Conservation (phyloP, 352 stramenopile genomes). For the Globisporangium mamillatum region DNA sequence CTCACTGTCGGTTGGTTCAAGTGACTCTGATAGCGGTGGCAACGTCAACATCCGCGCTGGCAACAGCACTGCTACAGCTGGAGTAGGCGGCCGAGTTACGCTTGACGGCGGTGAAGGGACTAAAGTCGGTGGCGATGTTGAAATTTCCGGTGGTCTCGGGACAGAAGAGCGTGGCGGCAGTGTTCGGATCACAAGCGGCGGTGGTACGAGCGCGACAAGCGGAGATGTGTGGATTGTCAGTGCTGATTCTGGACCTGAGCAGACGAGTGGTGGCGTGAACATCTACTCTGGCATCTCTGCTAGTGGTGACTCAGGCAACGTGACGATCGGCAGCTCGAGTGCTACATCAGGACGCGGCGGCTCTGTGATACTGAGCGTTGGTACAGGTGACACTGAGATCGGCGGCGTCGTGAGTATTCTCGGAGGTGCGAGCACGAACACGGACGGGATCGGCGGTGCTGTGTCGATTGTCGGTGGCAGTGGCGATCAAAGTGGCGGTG, state of each 20-base stretch:
- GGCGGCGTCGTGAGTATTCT: constrained; percentile 20
- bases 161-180: constrained; percentile 23
- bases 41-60: constrained; percentile 25
- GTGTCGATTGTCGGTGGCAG: constrained; percentile 24
- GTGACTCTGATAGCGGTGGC: constrained; percentile 14
- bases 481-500: constrained; percentile 14
- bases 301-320: constrained; percentile 19
- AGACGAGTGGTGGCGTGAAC: constrained; percentile 22
- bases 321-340: constrained; percentile 20
- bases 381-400: constrained; percentile 17
- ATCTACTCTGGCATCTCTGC: constrained; percentile 23
- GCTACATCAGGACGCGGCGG: constrained; percentile 21
- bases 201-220: constrained; percentile 14
- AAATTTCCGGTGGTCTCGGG: constrained; percentile 23
- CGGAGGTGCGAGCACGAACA: constrained; percentile 16
- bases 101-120: constrained; percentile 22
- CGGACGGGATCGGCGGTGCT: constrained; percentile 18
- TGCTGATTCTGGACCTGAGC: constrained; percentile 9
- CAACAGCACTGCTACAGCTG: constrained; percentile 17
- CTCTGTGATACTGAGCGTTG: constrained; percentile 23
- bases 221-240: constrained; percentile 25
- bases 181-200: constrained; percentile 24
- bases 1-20: constrained; percentile 25
- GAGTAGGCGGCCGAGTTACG: constrained; percentile 20
- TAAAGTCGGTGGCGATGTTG: constrained; percentile 24